Evolutionary conservation across 768 basidiomycete genomes (phyloP).

Genomic region (Pisolithus microcarpus): DNA sequence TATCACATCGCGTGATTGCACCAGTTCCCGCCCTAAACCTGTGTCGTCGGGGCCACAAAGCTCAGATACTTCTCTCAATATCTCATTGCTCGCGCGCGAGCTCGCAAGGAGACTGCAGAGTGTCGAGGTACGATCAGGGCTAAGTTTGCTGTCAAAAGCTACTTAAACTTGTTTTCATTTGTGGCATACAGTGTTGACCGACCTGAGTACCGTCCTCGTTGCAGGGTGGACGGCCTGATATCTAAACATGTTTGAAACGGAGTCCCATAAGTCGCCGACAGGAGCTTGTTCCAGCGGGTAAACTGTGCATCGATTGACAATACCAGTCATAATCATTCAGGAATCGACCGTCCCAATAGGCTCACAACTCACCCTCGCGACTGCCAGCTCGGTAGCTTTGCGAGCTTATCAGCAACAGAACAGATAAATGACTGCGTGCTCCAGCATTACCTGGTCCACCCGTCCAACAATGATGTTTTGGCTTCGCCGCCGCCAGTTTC

Average conservation of each 20-base stretch:
- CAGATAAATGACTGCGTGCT: neutral
- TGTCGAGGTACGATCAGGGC: conserved; percentile 6
- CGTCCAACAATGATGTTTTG: conserved; percentile 11
- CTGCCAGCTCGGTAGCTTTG: conserved; percentile 10
- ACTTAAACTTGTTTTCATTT: conserved; percentile 1
- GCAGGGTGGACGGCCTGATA: neutral
- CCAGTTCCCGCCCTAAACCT: conserved; percentile 65
- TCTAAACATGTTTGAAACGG: conserved; percentile 29
- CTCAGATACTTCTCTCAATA: conserved; percentile 74
- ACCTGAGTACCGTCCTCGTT: conserved; percentile 13
- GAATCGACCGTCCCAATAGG: neutral
- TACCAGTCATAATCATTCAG: neutral
- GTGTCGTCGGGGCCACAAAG: conserved; percentile 80
- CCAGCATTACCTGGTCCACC: conserved; percentile 19
- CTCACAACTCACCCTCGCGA: conserved; percentile 11
- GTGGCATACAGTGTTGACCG: neutral
- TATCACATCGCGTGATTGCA: conserved; percentile 47
- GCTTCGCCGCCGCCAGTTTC: conserved; percentile 4
- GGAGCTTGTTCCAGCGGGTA: conserved; percentile 7
- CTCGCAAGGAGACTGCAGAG: conserved; percentile 41
- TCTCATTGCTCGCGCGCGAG: conserved; percentile 51
- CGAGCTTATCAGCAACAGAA: conserved; percentile 9
- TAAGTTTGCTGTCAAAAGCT: conserved; percentile 10
- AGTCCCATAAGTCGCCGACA: conserved; percentile 18
- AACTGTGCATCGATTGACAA: conserved; percentile 12